A percentile compares a stretch with the other conserved stretches of the same genome.
Evolutionary conservation across 768 basidiomycete species (phyloP).

Genomic region (Rhodocollybia butyracea): DNA sequence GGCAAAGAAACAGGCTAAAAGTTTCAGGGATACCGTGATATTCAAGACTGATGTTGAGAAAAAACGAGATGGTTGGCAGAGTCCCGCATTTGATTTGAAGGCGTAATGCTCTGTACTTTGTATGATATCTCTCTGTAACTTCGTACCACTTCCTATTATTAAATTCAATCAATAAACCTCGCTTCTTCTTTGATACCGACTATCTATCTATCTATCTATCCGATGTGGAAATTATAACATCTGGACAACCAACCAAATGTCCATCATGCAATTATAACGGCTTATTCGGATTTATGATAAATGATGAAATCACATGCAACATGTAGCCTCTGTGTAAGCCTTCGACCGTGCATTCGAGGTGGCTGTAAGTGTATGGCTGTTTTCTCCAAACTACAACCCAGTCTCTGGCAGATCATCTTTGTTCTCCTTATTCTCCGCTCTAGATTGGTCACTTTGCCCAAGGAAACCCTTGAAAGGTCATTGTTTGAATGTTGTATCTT

Average conservation of each 20-base stretch:
- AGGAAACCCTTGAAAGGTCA: conserved; percentile 21
- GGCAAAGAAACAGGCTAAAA: conserved; percentile 31
- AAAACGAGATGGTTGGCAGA: conserved; percentile 43
- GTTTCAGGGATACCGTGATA: conserved; percentile 42
- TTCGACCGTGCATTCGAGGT: not conserved
- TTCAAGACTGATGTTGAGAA: conserved; percentile 37
- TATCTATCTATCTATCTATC: no score
- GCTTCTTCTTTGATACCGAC: not conserved
- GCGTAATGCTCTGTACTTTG: not conserved
- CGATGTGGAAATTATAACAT: no score
- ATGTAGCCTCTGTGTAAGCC: no score
- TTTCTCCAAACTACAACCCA: conserved; percentile 6
- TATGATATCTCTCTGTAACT: not conserved
- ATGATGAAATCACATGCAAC: not conserved
- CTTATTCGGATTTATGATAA: no score
- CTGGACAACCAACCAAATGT: no score
- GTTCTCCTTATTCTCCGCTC: conserved; percentile 51
- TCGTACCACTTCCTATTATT: no score
- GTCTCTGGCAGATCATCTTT: conserved; percentile 40
- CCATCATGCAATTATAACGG: no score
- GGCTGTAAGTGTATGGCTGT: not conserved
- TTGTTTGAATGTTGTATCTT: not conserved
- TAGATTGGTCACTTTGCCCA: conserved; percentile 33
- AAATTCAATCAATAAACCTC: no score
- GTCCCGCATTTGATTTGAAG: conserved; percentile 32